Evolutionary conservation across 225 moss, liverwort and hornwort species (phyloP), one percentile per base, ranked within the genome.

Genomic region (Lunularia cruciata): DNA sequence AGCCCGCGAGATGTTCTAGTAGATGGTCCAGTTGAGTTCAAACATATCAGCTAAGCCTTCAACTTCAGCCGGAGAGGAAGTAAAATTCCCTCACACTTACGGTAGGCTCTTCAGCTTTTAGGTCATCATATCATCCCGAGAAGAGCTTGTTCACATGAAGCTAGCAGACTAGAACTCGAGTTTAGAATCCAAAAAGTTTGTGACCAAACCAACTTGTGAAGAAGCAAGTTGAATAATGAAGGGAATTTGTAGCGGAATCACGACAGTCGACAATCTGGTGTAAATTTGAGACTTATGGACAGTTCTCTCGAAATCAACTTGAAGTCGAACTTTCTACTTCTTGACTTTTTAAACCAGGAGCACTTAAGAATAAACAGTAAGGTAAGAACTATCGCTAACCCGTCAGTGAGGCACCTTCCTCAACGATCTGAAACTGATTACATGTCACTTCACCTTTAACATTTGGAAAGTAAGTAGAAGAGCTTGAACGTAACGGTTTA

Each of bases 101-200:
- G 30, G 51, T 34, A 67, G 51, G 67, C 33, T 51, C 67, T 52
- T 67, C 34, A 48, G 31, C 12, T 51, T n/a, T n/a, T n/a, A n/a
- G n/a, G n/a, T n/a, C n/a, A 67, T 52, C 49, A 49, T 36, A 34
- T 61, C 8, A 35, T 11, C 35, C 67, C 49, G 36, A 36, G 51
- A 67, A 36, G 67, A 35, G 67, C 67, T 67, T 20, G 67, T 49
- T 12, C 49, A 22, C 32, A 35, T 51, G 49, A 36, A 67, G 51
- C 31, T 67, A 67, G 63, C 43, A 42, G 63, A 45, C 63, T 46
- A 23, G 18, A 13, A 28, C 43, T 63, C 2, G 63, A 43, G 42
- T 22, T 63, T 15, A 62, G 23, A 39, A 25, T 19, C n/a, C 13
- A 43, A 39, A 37, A 60, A 60, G 60, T 6, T 63, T 64, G 46